Percentiles rank a stretch among this genome's conserved stretches.
Evolutionary conservation across 768 basidiomycete species (phyloP).

Genomic region (Basidioascus undulatus): DNA sequence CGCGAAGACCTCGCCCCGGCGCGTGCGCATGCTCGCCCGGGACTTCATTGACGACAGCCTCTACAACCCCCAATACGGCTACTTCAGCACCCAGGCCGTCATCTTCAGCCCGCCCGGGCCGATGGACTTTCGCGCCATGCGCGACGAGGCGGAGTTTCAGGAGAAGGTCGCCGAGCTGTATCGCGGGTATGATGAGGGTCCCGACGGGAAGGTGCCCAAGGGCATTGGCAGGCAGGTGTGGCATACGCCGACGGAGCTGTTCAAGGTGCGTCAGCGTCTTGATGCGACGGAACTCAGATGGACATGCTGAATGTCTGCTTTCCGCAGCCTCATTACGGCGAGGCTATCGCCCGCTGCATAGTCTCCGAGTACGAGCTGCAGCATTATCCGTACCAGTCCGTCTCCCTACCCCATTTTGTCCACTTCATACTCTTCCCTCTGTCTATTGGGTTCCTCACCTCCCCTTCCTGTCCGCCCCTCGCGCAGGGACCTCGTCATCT

Average conservation of each 20-base stretch:
- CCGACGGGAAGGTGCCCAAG: conserved; percentile 17
- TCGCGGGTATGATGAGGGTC: conserved; percentile 31
- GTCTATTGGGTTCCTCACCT: too few relatives aligned
- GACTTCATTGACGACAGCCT: conserved; percentile 93
- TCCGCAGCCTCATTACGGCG: conserved; percentile 73
- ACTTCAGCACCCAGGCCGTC: conserved; percentile 77
- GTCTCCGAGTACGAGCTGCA: conserved; percentile 80
- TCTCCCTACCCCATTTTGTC: too few relatives aligned
- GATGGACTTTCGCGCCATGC: conserved; percentile 45
- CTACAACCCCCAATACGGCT: conserved; percentile 94
- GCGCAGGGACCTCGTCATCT: conserved; percentile 79
- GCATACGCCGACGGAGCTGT: conserved; percentile 95
- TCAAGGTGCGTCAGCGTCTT: conserved; percentile 40
- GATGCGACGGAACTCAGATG: not conserved
- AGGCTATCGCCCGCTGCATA: conserved; percentile 67
- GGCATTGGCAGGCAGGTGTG: conserved; percentile 75
- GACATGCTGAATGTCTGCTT: not conserved
- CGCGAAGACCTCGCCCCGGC: conserved; percentile 35
- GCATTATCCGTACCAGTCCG: conserved; percentile 90
- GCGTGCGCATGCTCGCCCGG: conserved; percentile 78
- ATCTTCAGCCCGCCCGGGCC: conserved; percentile 42
- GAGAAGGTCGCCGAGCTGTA: conserved; percentile 56
- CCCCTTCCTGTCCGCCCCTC: too few relatives aligned
- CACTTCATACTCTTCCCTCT: too few relatives aligned
- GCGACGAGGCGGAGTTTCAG: conserved; percentile 52